Evolutionary conservation across 75 land plant genomes (phyloP), one percentile per base, ranked within the genome.

Genomic region (Chamaecyparis obtusa): DNA sequence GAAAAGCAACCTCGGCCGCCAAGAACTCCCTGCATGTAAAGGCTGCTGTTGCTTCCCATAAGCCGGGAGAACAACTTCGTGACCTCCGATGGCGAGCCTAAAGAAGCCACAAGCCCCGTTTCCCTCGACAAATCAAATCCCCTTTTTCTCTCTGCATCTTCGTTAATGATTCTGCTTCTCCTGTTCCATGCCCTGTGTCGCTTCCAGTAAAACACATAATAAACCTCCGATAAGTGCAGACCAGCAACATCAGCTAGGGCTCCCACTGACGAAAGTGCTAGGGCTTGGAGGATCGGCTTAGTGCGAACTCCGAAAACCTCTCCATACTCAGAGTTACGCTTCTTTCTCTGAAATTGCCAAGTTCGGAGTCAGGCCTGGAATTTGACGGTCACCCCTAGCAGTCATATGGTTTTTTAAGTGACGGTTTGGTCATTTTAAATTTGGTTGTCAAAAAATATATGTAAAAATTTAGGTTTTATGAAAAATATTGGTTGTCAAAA

Each of bases 201-300:
- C 33, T 81, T 81, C 83, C 83, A 81, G 83, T 81, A 81, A 30
- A 81, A 81, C 5, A 81, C 30, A 24, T 81, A 81, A 30, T 44
- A 81, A 14, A 81, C 27, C 43, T 81, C 83, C 1, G 83, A 51
- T n/a, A 81, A 21, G n/a, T n/a, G n/a, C n/a, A n/a, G n/a, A n/a
- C n/a, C n/a, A n/a, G n/a, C 32, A 81, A 46, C 33, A 81, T 51
- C 5, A 81, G 4, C 32, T 15, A 81, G 48, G 2, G 32, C 83
- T 32, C 49, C 83, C n/a, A n/a, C n/a, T n/a, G n/a, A n/a, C n/a
- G n/a, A n/a, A n/a, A n/a, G n/a, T n/a, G n/a, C n/a, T n/a, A n/a
- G n/a, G n/a, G n/a, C n/a, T n/a, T n/a, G n/a, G n/a, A n/a, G n/a
- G n/a, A n/a, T n/a, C n/a, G n/a, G n/a, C n/a, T n/a, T n/a, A n/a